A percentile compares a stretch with the other conserved stretches of the same genome.
Evolutionary conservation across 305 asterid species (phyloP).

Genomic region (Fraxinus nigra): DNA sequence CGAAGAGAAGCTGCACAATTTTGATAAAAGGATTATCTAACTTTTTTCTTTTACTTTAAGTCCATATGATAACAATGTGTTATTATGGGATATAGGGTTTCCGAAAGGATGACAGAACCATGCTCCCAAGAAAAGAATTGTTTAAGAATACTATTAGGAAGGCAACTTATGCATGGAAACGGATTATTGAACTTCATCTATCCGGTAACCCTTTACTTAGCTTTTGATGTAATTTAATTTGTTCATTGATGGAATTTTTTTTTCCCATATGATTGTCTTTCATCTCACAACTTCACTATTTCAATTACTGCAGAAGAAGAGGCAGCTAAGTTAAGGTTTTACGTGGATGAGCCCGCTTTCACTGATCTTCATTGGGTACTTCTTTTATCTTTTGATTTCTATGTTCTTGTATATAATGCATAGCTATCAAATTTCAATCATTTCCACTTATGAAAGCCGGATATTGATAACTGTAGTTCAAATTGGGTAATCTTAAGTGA

Average conservation of each 20-base stretch:
- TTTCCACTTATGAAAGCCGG: not conserved
- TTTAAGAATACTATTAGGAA: constrained; percentile 84
- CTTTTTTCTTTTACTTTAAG: not conserved
- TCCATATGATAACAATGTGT: not conserved
- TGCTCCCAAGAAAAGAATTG: constrained; percentile 82
- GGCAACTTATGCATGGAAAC: constrained; percentile 81
- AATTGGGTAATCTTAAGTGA: not conserved
- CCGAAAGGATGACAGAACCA: constrained; percentile 70
- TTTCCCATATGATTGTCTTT: constrained; percentile 9
- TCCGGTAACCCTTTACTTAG: constrained; percentile 43
- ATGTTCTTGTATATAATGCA: not conserved
- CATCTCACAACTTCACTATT: not conserved
- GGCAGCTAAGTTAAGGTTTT: constrained; percentile 69
- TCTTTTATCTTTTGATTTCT: not conserved
- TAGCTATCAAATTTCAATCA: not conserved
- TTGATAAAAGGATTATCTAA: not conserved
- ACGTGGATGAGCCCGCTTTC: constrained; percentile 84
- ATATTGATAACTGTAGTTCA: not conserved
- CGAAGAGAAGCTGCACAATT: not conserved
- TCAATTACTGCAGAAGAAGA: constrained; percentile 70
- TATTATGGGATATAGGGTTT: constrained; percentile 51
- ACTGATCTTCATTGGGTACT: constrained; percentile 97
- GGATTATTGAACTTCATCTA: constrained; percentile 64
- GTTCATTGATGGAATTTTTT: not conserved
- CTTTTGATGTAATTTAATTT: not conserved